Conservation (phyloP, 495 filamentous ascomycete species). For the Penicillium cinerascens region DNA sequence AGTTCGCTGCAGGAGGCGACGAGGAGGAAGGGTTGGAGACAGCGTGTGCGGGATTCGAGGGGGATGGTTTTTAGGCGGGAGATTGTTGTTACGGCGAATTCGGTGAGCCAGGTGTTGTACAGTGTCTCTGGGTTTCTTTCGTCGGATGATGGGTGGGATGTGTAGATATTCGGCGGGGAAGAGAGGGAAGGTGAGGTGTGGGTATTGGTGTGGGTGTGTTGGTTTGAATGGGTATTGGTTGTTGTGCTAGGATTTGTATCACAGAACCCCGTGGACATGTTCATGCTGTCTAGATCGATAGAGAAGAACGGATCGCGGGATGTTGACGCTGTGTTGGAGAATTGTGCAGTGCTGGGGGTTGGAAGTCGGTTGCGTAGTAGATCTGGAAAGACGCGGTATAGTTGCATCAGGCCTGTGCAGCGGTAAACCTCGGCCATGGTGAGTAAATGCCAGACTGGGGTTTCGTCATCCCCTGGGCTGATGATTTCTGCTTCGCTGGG, state of each 20-base stretch:
- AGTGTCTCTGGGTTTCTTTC: conserved; percentile 11
- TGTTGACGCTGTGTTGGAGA: conserved; percentile 1
- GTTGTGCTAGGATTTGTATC: not conserved
- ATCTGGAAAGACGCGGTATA: conserved; percentile 55
- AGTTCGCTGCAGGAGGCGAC: conserved; percentile 51
- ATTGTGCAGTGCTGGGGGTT: conserved; percentile 13
- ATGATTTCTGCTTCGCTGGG: conserved; percentile 49
- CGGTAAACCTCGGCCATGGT: conserved; percentile 57
- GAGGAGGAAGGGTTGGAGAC: conserved; percentile 52
- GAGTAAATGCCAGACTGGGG: conserved; percentile 53
- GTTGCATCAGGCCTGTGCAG: conserved; percentile 50
- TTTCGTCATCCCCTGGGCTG: conserved; percentile 53
- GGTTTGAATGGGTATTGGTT: conserved; percentile 1
- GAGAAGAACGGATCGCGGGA: conserved; percentile 29
- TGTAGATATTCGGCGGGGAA: conserved; percentile 5
- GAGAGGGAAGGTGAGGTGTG: not conserved
- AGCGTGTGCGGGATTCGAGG: conserved; percentile 51
- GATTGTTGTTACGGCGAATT: conserved; percentile 51
- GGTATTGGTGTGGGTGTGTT: not conserved
- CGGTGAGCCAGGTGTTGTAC: conserved; percentile 48
- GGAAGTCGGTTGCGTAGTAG: conserved; percentile 44
- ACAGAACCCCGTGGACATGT: conserved; percentile 20
- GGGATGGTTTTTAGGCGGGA: conserved; percentile 50
- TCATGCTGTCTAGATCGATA: conserved; percentile 26
- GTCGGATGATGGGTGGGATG: not conserved